Conservation (phyloP, 768 basidiomycete genomes). For the Collybia mongolica region DNA sequence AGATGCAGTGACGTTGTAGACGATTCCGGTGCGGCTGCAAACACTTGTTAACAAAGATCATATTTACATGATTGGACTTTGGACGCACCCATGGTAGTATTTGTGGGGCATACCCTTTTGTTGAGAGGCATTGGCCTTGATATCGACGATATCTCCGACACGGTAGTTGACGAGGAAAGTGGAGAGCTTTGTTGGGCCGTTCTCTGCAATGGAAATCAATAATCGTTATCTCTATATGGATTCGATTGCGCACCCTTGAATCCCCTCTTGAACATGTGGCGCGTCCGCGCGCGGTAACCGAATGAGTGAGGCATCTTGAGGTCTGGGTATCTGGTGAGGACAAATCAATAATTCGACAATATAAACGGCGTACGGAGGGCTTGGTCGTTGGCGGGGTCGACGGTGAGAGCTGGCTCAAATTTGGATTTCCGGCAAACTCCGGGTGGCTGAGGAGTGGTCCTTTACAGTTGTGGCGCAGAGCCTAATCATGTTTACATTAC, state of each 20-base stretch:
- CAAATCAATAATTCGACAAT: slow-evolving; percentile 14
- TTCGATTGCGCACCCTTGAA: slow-evolving; percentile 79
- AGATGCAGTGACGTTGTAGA: slow-evolving; percentile 96
- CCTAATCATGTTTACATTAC: slow-evolving; percentile 34
- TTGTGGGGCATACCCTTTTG: slow-evolving; percentile 99
- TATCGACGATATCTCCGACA: slow-evolving; percentile 98
- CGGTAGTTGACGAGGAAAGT: slow-evolving; percentile 93
- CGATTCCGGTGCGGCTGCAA: slow-evolving; percentile 88
- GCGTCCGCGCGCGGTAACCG: slow-evolving; percentile 99
- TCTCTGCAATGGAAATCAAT: slow-evolving; percentile 50
- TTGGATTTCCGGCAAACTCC: slow-evolving; percentile 48
- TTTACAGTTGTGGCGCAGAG: slow-evolving; percentile 60
- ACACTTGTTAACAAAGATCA: slow-evolving; percentile 4
- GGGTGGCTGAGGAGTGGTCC: slow-evolving; percentile 58
- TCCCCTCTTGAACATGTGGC: slow-evolving; percentile 99
- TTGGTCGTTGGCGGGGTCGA: slow-evolving; percentile 46
- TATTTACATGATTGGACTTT: neutral
- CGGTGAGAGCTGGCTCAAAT: slow-evolving; percentile 21
- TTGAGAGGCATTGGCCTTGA: slow-evolving; percentile 98
- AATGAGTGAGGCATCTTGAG: slow-evolving; percentile 99
- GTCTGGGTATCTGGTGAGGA: slow-evolving; percentile 33
- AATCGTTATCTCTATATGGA: slow-evolving; percentile 7
- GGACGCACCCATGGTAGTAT: slow-evolving; percentile 90
- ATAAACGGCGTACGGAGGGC: slow-evolving; percentile 44
- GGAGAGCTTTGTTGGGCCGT: slow-evolving; percentile 87